These are phyloP conservation scores for Inga oerstediana DNA, from an alignment of 306 rosid genomes.

Conservation along the genomic window DNA sequence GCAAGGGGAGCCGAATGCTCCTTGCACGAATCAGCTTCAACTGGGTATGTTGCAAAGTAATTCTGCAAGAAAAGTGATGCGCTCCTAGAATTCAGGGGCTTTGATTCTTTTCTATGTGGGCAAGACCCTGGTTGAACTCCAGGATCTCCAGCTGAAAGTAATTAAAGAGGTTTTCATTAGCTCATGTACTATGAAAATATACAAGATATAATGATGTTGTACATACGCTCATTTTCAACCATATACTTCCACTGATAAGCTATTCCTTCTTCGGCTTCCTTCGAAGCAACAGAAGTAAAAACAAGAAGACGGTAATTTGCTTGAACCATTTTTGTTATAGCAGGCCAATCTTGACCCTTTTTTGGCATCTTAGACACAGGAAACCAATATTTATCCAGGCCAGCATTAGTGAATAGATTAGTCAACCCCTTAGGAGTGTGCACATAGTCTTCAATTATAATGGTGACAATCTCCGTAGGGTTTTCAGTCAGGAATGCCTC, in stretches of 20 bases:
- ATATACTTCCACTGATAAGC: constrained; percentile 98
- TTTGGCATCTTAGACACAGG: constrained; percentile 90
- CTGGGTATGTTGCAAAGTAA: constrained; percentile 94
- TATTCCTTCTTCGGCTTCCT: constrained; percentile 91
- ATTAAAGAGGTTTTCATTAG: constrained; percentile 9
- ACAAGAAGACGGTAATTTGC: constrained; percentile 83
- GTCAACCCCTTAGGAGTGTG: constrained; percentile 85
- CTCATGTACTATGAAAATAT: constrained; percentile 10
- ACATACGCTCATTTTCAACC: constrained; percentile 92
- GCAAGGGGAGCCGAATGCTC: constrained; percentile 93
- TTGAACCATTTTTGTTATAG: constrained; percentile 78
- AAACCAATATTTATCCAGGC: constrained; percentile 88
- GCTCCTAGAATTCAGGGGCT: constrained; percentile 70
- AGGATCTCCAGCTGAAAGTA: constrained; percentile 94
- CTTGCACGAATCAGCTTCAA: constrained; percentile 89
- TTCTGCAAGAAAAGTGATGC: constrained; percentile 79
- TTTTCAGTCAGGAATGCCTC: constrained; percentile 77
- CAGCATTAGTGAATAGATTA: constrained; percentile 74
- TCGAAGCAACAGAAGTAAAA: constrained; percentile 85
- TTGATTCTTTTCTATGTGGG: constrained; percentile 89
- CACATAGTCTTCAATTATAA: constrained; percentile 95
- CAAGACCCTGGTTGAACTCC: constrained; percentile 79
- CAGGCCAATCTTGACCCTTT: constrained; percentile 93
- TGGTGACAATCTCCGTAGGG: constrained; percentile 88
- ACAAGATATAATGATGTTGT: constrained; percentile 1